A percentile compares a stretch with the other conserved stretches of the same genome.
Evolutionary conservation across 2,329 filamentous ascomycete species (phyloP).

Genomic region (Ophiostoma pallidulum): DNA sequence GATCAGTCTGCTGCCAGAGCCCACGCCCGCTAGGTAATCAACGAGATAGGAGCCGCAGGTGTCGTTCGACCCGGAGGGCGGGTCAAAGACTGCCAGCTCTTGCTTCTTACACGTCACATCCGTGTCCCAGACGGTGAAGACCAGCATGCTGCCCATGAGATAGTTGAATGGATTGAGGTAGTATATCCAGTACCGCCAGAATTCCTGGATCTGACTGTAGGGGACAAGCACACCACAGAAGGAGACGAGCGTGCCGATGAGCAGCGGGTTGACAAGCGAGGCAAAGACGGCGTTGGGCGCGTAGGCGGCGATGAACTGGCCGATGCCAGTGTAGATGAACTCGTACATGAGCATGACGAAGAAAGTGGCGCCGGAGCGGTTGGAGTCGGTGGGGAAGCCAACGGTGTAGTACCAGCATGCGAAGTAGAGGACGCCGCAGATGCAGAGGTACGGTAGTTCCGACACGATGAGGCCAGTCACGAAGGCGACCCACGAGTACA

Average conservation of each 20-base stretch:
- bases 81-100: slow-evolving; percentile 45
- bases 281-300: slow-evolving; percentile 53
- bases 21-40: slow-evolving; percentile 35
- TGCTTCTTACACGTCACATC: slow-evolving; percentile 35
- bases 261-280: slow-evolving; percentile 45
- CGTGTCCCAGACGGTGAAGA: slow-evolving; percentile 39
- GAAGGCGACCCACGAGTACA: slow-evolving; percentile 60
- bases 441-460: slow-evolving; percentile 55
- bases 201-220: slow-evolving; percentile 49
- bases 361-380: slow-evolving; percentile 30
- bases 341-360: slow-evolving; percentile 44
- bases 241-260: slow-evolving; percentile 50
- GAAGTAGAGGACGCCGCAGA: slow-evolving; percentile 51
- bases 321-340: slow-evolving; percentile 51
- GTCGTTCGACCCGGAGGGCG: slow-evolving; percentile 36
- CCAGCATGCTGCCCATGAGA: slow-evolving; percentile 46
- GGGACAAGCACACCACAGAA: slow-evolving; percentile 72
- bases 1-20: slow-evolving; percentile 36
- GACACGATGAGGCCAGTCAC: slow-evolving; percentile 58
- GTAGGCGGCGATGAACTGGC: slow-evolving; percentile 54
- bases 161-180: slow-evolving; percentile 54
- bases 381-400: slow-evolving; percentile 42
- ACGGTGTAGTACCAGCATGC: slow-evolving; percentile 30
- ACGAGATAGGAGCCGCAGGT: slow-evolving; percentile 51
- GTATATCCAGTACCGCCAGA: slow-evolving; percentile 62